Percentiles rank a stretch among this genome's conserved stretches.
Evolutionary conservation across 2,329 filamentous ascomycete genomes (phyloP).

Genomic region (Trichoderma atroviride): DNA sequence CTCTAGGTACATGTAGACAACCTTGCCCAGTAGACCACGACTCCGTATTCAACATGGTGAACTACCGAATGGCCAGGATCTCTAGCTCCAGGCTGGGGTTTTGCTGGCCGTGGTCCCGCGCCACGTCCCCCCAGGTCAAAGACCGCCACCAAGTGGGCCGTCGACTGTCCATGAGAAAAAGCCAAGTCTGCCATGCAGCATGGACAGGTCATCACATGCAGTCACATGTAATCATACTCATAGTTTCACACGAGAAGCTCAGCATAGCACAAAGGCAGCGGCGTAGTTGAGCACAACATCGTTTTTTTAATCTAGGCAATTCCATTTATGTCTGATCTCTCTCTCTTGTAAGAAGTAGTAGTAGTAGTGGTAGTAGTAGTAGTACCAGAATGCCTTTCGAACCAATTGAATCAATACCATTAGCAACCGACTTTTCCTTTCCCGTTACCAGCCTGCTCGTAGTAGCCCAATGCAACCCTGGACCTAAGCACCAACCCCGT

Average conservation of each 20-base stretch:
- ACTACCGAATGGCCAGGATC: not conserved
- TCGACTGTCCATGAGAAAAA: not conserved
- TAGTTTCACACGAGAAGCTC: not conserved
- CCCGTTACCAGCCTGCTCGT: slow-evolving; percentile 17
- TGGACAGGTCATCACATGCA: slow-evolving; percentile 15
- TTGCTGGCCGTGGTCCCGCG: slow-evolving; percentile 1
- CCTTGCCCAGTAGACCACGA: not conserved
- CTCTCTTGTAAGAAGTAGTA: not conserved
- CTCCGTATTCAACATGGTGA: not conserved
- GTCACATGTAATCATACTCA: slow-evolving; percentile 13
- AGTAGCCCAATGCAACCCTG: slow-evolving; percentile 24
- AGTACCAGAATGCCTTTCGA: slow-evolving; percentile 20
- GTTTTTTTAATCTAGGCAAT: slow-evolving; percentile 23
- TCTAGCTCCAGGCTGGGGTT: not conserved
- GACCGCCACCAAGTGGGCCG: not conserved
- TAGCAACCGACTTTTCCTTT: slow-evolving; percentile 24
- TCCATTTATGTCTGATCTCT: slow-evolving; percentile 25
- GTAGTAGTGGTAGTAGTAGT: slow-evolving; percentile 23
- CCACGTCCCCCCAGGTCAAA: slow-evolving; percentile 2
- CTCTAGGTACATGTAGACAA: not conserved
- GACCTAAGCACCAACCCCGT: slow-evolving; percentile 21
- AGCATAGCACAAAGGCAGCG: not conserved
- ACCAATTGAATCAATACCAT: slow-evolving; percentile 19
- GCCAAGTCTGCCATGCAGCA: slow-evolving; percentile 16
- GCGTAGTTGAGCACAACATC: slow-evolving; percentile 4